Conservation (phyloP, 1,139 yeast genomes). For the Blastobotrys elegans region DNA sequence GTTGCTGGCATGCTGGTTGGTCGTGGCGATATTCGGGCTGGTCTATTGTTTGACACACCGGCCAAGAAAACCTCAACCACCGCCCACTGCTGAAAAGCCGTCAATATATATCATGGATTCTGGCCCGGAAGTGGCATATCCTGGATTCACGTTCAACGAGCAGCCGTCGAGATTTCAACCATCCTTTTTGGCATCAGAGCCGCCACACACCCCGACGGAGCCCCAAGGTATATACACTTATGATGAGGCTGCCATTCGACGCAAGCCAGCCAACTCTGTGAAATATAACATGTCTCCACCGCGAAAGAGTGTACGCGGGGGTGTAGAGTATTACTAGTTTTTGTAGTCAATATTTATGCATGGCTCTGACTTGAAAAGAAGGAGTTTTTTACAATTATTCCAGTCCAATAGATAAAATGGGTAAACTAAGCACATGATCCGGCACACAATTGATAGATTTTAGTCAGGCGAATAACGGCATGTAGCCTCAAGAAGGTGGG, state of each 20-base stretch:
- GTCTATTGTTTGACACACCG: constrained; percentile 18
- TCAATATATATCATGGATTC: neutral
- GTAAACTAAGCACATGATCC: too few relatives aligned
- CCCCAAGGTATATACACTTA: neutral
- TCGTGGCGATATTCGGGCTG: constrained; percentile 22
- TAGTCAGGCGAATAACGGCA: too few relatives aligned
- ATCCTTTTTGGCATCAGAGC: neutral
- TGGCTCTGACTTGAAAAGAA: neutral
- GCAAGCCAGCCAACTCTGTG: neutral
- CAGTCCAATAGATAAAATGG: too few relatives aligned
- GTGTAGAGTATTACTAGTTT: neutral
- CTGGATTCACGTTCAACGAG: neutral
- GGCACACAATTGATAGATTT: too few relatives aligned
- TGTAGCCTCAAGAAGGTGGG: too few relatives aligned
- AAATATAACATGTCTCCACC: constrained; percentile 2
- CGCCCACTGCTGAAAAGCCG: neutral
- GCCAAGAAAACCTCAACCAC: neutral
- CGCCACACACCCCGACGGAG: neutral
- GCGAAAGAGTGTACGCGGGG: constrained; percentile 6
- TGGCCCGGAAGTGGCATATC: constrained; percentile 1
- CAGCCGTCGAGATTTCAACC: neutral
- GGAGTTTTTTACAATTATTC: too few relatives aligned
- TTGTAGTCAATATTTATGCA: neutral
- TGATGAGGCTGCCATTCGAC: neutral
- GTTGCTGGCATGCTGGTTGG: constrained; percentile 23